Evolutionary conservation across 2,329 filamentous ascomycete species (phyloP).

Genomic region (Coniochaeta sp.): DNA sequence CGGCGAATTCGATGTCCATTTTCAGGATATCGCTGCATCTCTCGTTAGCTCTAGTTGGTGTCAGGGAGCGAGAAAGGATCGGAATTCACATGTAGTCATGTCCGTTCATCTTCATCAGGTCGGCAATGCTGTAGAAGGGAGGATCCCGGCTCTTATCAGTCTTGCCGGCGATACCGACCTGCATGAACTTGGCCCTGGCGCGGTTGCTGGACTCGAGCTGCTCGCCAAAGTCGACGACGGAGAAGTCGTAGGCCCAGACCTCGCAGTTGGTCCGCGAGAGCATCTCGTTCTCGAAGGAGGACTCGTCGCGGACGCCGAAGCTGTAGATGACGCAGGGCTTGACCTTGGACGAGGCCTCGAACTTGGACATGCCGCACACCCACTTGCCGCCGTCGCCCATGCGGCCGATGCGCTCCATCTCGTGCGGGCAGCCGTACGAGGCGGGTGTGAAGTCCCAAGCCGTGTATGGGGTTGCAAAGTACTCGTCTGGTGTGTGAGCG

Average conservation of each 20-base stretch:
- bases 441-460: constrained; percentile 32
- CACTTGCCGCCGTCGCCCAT: constrained; percentile 34
- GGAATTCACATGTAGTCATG: constrained; percentile 23
- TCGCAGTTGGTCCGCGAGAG: constrained; percentile 25
- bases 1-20: constrained; percentile 29
- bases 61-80: too few species aligned
- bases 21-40: constrained; percentile 26
- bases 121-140: constrained; percentile 24
- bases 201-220: constrained; percentile 16
- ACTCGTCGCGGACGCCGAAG: constrained; percentile 28
- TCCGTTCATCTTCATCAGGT: constrained; percentile 27
- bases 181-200: constrained; percentile 21
- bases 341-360: constrained; percentile 16
- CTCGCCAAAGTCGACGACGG: constrained; percentile 22
- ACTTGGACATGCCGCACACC: constrained; percentile 31
- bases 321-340: constrained; percentile 26
- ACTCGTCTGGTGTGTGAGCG: constrained; percentile 3
- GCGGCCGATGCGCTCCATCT: constrained; percentile 28
- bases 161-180: constrained; percentile 21
- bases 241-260: constrained; percentile 31
- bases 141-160: constrained; percentile 17
- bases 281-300: constrained; percentile 28
- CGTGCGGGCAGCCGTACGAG: constrained; percentile 30
- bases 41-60: neutral
- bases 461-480: constrained; percentile 21